Evolutionary conservation across 176 grass and related monocot species (phyloP), one percentile per base, ranked within the genome.

Genomic region (Musa beccarii): DNA sequence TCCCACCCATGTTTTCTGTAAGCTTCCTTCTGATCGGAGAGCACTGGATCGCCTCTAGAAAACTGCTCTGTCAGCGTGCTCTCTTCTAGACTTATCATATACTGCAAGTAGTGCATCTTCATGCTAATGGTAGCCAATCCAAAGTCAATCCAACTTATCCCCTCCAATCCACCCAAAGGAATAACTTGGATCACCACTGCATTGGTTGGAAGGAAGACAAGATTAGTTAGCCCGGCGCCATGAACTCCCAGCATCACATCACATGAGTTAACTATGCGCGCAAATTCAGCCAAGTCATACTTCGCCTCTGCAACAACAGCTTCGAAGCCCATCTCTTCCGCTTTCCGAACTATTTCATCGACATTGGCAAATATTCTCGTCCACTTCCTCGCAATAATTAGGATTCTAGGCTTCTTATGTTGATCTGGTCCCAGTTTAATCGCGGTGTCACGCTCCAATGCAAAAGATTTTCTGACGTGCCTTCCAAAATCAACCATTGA

Each of bases 121-220:
- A 81, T 81, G 87, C 87, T 85, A 49, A 52, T 63, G 2, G 91
- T 78, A 1, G 85, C 59, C 53, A 25, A 57, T 2, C 91, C 85
- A 28, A 93, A 93, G 64, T 89, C 84, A 29, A 82, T 81, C 20
- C 49, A 59, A 2, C 81, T 73, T 55, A 85, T 61, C 26, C 62
- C 53, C 78, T 88, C 91, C 72, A 94, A 81, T 65, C 78, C 81
- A 24, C 91, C 91, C 3, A 93, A 73, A 21, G 91, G 91, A 67
- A 93, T 87, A 77, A 93, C 74, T 80, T 88, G 87, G 65, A 90
- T 84, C 22, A 90, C 80, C 43, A 79, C 80, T 2, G 85, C 87
- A 1, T 89, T 84, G 2, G 78, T 43, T 6, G 85, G 82, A 10
- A 92, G 87, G 74, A 89, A 89, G 57, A 92, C 82, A 29, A 89